phyloP scores from a whole-genome alignment of 257 asterid genomes.

The Knoxia roxburghii region DNA sequence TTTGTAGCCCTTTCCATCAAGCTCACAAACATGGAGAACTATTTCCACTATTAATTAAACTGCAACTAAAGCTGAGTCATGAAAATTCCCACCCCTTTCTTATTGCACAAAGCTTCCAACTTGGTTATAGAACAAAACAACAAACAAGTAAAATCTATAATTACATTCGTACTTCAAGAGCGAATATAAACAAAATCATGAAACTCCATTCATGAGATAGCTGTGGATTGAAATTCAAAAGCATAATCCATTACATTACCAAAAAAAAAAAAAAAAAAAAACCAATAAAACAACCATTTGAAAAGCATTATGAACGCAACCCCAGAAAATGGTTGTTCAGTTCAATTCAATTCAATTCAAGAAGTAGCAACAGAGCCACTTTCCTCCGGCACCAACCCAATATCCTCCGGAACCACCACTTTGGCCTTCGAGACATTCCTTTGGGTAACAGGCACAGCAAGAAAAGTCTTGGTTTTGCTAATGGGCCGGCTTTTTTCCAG shows the following conservation, averaged over 20 bases:
- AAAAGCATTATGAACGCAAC: not conserved
- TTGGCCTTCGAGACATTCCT: conserved; percentile 28
- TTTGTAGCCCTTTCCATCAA: not conserved
- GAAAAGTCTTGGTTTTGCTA: conserved; percentile 70
- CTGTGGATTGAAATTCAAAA: not conserved
- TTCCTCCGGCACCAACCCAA: conserved; percentile 17
- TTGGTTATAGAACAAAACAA: not conserved
- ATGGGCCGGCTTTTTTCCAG: conserved; percentile 75
- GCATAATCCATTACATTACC: conserved; percentile 13
- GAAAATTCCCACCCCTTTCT: too few species aligned
- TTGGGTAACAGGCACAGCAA: conserved; percentile 51
- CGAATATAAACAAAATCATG: not conserved
- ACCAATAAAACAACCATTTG: not conserved
- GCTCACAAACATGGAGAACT: not conserved
- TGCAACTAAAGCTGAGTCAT: too few species aligned
- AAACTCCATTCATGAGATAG: not conserved
- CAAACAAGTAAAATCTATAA: not conserved
- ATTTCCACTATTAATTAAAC: too few species aligned
- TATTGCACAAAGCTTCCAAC: not conserved
- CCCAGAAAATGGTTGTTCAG: not conserved
- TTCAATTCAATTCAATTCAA: not conserved
- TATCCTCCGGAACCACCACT: conserved; percentile 25
- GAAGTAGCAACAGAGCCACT: conserved; percentile 6
- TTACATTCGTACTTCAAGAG: too few species aligned
- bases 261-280: not conserved